Conservation (phyloP, 352 stramenopile genomes). For the Phytophthora tentaculata region DNA sequence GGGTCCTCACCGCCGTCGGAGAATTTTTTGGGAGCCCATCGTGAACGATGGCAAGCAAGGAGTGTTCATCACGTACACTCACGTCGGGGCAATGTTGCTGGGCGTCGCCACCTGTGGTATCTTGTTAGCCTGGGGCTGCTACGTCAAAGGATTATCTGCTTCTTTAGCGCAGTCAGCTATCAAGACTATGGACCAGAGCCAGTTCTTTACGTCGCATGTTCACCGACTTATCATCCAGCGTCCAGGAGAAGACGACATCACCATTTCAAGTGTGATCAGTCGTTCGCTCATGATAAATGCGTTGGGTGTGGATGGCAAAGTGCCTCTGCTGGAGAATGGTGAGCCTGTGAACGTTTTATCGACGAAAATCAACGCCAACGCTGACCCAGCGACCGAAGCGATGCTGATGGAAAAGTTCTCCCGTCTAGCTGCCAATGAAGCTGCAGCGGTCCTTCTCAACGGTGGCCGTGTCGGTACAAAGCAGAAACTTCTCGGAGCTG, state of each 20-base stretch:
- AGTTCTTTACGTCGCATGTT: conserved; percentile 72
- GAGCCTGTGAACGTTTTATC: conserved; percentile 36
- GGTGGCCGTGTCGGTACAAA: conserved; percentile 34
- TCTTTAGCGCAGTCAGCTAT: conserved; percentile 71
- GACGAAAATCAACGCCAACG: conserved; percentile 36
- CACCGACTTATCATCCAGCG: conserved; percentile 76
- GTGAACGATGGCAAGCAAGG: conserved; percentile 75
- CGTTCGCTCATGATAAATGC: conserved; percentile 63
- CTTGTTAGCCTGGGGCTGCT: conserved; percentile 76
- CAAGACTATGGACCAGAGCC: conserved; percentile 62
- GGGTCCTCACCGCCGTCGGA: conserved; percentile 26
- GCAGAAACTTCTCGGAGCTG: conserved; percentile 42
- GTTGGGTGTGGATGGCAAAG: conserved; percentile 32
- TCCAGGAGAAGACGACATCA: conserved; percentile 72
- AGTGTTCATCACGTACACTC: conserved; percentile 85
- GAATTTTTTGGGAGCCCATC: conserved; percentile 75
- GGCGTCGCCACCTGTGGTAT: conserved; percentile 48
- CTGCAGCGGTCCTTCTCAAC: conserved; percentile 45
- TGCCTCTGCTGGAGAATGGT: conserved; percentile 60
- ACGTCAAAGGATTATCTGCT: conserved; percentile 73
- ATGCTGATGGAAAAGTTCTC: conserved; percentile 76
- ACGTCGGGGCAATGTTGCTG: conserved; percentile 67
- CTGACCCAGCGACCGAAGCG: conserved; percentile 56
- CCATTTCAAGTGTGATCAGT: conserved; percentile 79
- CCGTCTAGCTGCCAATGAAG: conserved; percentile 57